Evolutionary conservation across 2,329 filamentous ascomycete species (phyloP), one percentile per base, ranked within the genome.

Genomic region (Calonectria honghensis): DNA sequence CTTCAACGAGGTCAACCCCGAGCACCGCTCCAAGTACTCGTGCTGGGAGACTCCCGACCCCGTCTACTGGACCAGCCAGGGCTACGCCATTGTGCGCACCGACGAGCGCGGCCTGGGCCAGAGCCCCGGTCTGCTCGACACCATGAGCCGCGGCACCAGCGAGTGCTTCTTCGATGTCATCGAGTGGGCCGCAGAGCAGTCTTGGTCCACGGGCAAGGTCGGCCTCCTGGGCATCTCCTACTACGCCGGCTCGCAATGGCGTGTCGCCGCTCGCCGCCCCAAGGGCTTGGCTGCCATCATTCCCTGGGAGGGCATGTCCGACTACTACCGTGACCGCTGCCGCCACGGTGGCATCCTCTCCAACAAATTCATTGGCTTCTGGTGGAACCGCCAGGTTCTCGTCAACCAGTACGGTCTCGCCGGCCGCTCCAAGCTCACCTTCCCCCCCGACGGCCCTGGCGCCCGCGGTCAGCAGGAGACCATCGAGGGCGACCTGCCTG

Each of bases 341-440:
- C 87, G 91, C 0, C 91, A 93, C 72, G 91, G 91, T 0, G 91
- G 91, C 0, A 93, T 93, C 59, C 80, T 92, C 2, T 90, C 90
- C 0, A 89, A 92, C 76, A 81, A 80, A 0, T 92, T 92, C 78
- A 93, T 93, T 50, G 72, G 75, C 2, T 81, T 80, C 27, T 81
- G 79, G 78, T 81, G 79, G 78, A 80, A 81, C 6, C 74, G 79
- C 1, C 80, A 82, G n/a, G 79, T 82, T 0, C 75, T 80, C 6
- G 76, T 79, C 6, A 94, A 94, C 79, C 93, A 95, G 81, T 95
- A 95, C 74, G 93, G 93, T 29, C 67, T 68, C 16, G 32, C 48
- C 6, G 71, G 71, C 7, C 65, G 71, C 20, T 68, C 70, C 41
- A 68, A 64, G 65, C 65, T 68, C 27, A 37, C 52, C 9, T 73